Percentiles rank a stretch among this genome's conserved stretches.
phyloP scores from a whole-genome alignment of 805 yeast genomes.

The Isabelozyma pseudorhagii region DNA sequence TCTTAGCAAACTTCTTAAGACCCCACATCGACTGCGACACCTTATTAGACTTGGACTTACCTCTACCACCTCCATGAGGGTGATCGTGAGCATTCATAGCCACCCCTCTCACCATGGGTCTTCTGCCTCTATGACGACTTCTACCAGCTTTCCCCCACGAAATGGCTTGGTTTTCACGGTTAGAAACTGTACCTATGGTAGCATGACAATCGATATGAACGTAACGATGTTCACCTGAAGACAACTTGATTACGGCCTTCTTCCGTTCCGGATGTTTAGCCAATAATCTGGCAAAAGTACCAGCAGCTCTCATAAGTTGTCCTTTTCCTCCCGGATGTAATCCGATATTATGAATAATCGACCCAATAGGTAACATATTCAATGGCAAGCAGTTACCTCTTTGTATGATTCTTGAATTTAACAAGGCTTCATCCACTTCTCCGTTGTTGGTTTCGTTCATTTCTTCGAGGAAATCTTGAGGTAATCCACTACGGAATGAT shows the following conservation, averaged over 20 bases:
- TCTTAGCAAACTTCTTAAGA: constrained; percentile 88
- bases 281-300: constrained; percentile 85
- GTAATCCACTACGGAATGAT: constrained; percentile 86
- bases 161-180: constrained; percentile 85
- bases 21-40: constrained; percentile 97
- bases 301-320: constrained; percentile 90
- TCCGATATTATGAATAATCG: constrained; percentile 85
- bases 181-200: constrained; percentile 89
- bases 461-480: constrained; percentile 65
- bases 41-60: constrained; percentile 96
- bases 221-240: constrained; percentile 92
- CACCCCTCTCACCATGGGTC: constrained; percentile 96
- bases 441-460: constrained; percentile 70
- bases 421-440: constrained; percentile 83
- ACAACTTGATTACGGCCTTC: constrained; percentile 75
- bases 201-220: constrained; percentile 86
- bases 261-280: constrained; percentile 70
- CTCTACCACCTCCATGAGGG: constrained; percentile 99
- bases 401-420: constrained; percentile 81
- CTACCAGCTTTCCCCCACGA: constrained; percentile 97
- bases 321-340: constrained; percentile 70
- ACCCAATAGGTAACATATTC: constrained; percentile 90
- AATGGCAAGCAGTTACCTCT: constrained; percentile 95
- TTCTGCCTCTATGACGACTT: constrained; percentile 83
- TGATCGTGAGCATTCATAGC: constrained; percentile 98